These are phyloP conservation scores for Plectosphaerella sp. DNA, from an alignment of 2,329 filamentous ascomycete species.

Conservation along the genomic window DNA sequence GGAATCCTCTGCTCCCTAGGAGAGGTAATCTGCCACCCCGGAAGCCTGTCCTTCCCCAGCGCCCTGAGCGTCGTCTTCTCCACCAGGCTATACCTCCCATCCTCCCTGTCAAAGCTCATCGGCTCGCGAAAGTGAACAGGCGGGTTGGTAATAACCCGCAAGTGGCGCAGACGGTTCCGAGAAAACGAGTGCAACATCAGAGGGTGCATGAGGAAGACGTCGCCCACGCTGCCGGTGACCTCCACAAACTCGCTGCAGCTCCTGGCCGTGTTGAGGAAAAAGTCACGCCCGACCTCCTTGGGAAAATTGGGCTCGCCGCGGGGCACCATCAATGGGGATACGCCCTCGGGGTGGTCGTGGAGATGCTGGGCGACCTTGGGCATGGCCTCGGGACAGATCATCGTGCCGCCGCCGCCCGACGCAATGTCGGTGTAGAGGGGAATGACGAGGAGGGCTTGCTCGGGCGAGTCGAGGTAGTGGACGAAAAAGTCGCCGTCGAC, in stretches of 20 bases:
- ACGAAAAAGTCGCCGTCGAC: slow-evolving; percentile 70
- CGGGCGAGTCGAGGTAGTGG: slow-evolving; percentile 66
- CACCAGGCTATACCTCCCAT: slow-evolving; percentile 47
- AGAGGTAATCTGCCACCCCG: slow-evolving; percentile 46
- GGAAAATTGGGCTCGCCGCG: slow-evolving; percentile 43
- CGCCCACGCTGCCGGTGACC: slow-evolving; percentile 47
- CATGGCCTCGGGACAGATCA: slow-evolving; percentile 58
- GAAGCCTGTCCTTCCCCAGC: slow-evolving; percentile 39
- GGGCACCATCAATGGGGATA: slow-evolving; percentile 61
- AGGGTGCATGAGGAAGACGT: slow-evolving; percentile 56
- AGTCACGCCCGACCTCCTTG: slow-evolving; percentile 36
- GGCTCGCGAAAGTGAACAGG: slow-evolving; percentile 45
- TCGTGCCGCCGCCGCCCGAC: slow-evolving; percentile 57
- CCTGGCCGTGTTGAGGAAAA: slow-evolving; percentile 34
- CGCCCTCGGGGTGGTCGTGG: slow-evolving; percentile 58
- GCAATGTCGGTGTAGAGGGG: slow-evolving; percentile 63
- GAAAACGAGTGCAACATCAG: slow-evolving; percentile 54
- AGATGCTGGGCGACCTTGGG: slow-evolving; percentile 52
- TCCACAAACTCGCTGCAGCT: slow-evolving; percentile 47
- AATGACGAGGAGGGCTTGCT: slow-evolving; percentile 65
- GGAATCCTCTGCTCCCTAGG: slow-evolving; percentile 46
- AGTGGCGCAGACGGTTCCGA: slow-evolving; percentile 20
- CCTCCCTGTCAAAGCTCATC: slow-evolving; percentile 44
- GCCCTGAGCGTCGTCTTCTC: slow-evolving; percentile 49
- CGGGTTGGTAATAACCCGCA: slow-evolving; percentile 20